phyloP scores from a whole-genome alignment of 2,329 filamentous ascomycete species.

The Pseudocercospora fijiensis region DNA sequence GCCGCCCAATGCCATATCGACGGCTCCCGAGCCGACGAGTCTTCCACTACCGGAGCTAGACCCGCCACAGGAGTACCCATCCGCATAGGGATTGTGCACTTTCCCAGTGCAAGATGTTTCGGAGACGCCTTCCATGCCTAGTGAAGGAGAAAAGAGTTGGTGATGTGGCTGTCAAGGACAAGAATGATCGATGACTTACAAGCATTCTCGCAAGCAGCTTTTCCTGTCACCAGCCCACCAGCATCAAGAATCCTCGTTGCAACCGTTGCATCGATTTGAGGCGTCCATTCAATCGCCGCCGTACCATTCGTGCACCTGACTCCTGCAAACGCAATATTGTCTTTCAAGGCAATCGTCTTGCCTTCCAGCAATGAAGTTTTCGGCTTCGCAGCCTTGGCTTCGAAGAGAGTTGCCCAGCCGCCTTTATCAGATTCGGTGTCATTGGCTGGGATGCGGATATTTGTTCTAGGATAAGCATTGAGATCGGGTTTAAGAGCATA shows the following conservation, averaged over 20 bases:
- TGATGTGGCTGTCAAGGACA: background rate
- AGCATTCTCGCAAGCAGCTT: conserved; percentile 49
- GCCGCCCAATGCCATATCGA: conserved; percentile 41
- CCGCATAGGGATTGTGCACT: conserved; percentile 46
- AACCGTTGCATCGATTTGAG: conserved; percentile 48
- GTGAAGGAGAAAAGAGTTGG: background rate
- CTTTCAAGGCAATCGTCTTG: conserved; percentile 46
- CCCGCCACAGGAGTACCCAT: conserved; percentile 49
- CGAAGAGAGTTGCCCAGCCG: conserved; percentile 25
- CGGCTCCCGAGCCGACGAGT: conserved; percentile 44
- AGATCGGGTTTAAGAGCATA: conserved; percentile 24
- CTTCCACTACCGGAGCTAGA: conserved; percentile 47
- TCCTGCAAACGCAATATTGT: conserved; percentile 49
- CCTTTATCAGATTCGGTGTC: conserved; percentile 21
- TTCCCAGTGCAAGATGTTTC: conserved; percentile 34
- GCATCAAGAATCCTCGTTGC: conserved; percentile 46
- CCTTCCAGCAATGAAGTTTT: conserved; percentile 17
- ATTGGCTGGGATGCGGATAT: conserved; percentile 12
- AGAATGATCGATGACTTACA: conserved; percentile 6
- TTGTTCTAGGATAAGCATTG: conserved; percentile 20
- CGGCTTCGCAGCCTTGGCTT: conserved; percentile 15
- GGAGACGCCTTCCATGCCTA: conserved; percentile 19
- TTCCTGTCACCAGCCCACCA: conserved; percentile 48
- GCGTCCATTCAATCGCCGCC: conserved; percentile 39
- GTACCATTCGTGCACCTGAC: conserved; percentile 49